Conservation (phyloP, 2,329 filamentous ascomycete genomes). For the Penicillium sp. region DNA sequence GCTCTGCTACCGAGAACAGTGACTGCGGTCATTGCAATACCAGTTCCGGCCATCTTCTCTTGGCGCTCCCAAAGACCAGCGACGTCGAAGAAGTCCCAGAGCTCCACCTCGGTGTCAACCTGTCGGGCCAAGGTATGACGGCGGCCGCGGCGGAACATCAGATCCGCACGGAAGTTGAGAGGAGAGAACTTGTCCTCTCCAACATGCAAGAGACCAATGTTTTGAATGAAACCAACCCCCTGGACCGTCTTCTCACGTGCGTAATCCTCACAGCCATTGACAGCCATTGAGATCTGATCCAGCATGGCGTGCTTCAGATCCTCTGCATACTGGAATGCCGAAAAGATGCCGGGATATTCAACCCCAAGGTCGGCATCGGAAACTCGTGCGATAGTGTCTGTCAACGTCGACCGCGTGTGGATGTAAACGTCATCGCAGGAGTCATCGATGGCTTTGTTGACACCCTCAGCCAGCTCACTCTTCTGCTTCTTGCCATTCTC, state of each 20-base stretch:
- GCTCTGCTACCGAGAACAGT: constrained; percentile 81
- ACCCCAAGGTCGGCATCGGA: constrained; percentile 79
- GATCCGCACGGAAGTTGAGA: constrained; percentile 83
- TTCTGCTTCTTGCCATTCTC: constrained; percentile 82
- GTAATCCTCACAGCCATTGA: constrained; percentile 78
- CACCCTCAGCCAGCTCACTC: constrained; percentile 74
- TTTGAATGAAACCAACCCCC: constrained; percentile 85
- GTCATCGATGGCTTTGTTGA: constrained; percentile 80
- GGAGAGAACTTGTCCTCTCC: constrained; percentile 79
- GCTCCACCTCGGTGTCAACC: constrained; percentile 82
- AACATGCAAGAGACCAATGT: constrained; percentile 82
- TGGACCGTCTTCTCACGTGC: constrained; percentile 75
- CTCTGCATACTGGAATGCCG: constrained; percentile 88
- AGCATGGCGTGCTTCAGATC: constrained; percentile 92
- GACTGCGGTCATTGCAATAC: constrained; percentile 90
- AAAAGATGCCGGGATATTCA: constrained; percentile 81
- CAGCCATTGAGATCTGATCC: constrained; percentile 77
- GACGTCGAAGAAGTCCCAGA: constrained; percentile 93
- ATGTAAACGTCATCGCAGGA: constrained; percentile 85
- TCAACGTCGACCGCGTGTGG: constrained; percentile 74
- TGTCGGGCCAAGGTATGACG: constrained; percentile 80
- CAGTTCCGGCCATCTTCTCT: constrained; percentile 91
- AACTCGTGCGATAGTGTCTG: constrained; percentile 72
- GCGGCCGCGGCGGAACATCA: constrained; percentile 84
- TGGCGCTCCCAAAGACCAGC: constrained; percentile 80